Evolutionary conservation across 805 yeast genomes (phyloP).

Genomic region (Candida palmyrensis): DNA sequence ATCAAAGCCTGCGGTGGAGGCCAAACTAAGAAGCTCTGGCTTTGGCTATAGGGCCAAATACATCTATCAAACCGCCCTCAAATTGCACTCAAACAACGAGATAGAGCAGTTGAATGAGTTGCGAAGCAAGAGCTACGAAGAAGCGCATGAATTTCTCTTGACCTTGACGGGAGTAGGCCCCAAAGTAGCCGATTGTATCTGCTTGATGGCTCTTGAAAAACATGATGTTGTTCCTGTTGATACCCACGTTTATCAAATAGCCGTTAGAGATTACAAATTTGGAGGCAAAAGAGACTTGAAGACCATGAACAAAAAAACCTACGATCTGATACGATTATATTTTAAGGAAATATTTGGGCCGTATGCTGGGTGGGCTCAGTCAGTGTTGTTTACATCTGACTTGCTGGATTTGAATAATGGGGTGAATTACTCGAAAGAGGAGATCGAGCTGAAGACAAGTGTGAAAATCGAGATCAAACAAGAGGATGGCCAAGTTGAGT

Average conservation of each 20-base stretch:
- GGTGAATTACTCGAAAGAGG: constrained; percentile 25
- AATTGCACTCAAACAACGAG: constrained; percentile 24
- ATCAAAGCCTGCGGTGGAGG: constrained; percentile 29
- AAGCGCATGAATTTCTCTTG: constrained; percentile 55
- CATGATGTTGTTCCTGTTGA: constrained; percentile 91
- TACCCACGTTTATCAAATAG: constrained; percentile 90
- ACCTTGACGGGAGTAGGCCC: constrained; percentile 90
- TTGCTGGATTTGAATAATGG: constrained; percentile 69
- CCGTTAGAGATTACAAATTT: constrained; percentile 71
- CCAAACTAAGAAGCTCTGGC: constrained; percentile 43
- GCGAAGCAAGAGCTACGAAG: constrained; percentile 42
- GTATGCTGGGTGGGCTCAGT: constrained; percentile 98
- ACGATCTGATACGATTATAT: constrained; percentile 52
- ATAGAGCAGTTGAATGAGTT: constrained; percentile 33
- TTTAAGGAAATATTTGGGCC: constrained; percentile 76
- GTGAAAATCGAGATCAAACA: too few species aligned
- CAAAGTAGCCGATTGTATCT: constrained; percentile 95
- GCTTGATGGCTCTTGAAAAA: constrained; percentile 84
- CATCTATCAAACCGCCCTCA: constrained; percentile 69
- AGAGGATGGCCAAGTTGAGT: too few species aligned
- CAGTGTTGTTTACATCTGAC: constrained; percentile 87
- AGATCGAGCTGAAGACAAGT: background rate
- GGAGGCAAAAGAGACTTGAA: constrained; percentile 37
- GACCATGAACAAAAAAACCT: constrained; percentile 46
- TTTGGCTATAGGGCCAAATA: constrained; percentile 94